Evolutionary conservation across 805 yeast genomes (phyloP), one percentile per base, ranked within the genome.

Genomic region (Yarrowia sp.): DNA sequence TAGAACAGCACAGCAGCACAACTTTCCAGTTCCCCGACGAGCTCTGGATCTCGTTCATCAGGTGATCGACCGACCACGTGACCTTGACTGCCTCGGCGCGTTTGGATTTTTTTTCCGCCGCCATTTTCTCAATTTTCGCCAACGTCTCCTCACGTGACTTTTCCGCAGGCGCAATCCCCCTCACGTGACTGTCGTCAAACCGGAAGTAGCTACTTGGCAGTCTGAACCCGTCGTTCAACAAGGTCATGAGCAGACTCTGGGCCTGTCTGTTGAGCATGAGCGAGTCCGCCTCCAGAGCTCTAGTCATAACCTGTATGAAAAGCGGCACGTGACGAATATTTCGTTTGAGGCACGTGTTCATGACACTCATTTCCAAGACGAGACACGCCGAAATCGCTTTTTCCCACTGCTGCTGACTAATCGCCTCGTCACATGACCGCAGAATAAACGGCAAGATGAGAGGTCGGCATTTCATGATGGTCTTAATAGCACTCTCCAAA

Each of bases 401-500:
- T 71, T 86, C 87, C 70, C 79, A 80, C 53, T 88, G 88, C 14
- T 82, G 78, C 0, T 77, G 73, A 0, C 79, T 78, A 4, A 92
- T 71, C 0, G 90, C 88, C 15, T 78, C 78, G 8, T 83, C 76
- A 16, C 90, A 78, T 2, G 82, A 79, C 9, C 80, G 79, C 32
- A 92, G 77, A 1, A 90, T 79, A 16, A 78, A 74, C 11, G 81
- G 81, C 1, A 89, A 75, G 45, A 91, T 83, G 1, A 83, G 75
- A 19, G 84, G 81, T 70, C 89, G 87, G 0, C 92, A 84, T 0
- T 91, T 90, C 71, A 87, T 82, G 4, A 94, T 79, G 69, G 89
- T 86, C 72, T 87, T 89, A 83, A 90, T 85, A 0, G 90, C 86
- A 38, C 89, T 87, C 2, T 86, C 83, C 69, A 95, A 78, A 1